These are phyloP conservation scores for Verticillium nubilum DNA, from an alignment of 2,329 filamentous ascomycete genomes.

Conservation along the genomic window DNA sequence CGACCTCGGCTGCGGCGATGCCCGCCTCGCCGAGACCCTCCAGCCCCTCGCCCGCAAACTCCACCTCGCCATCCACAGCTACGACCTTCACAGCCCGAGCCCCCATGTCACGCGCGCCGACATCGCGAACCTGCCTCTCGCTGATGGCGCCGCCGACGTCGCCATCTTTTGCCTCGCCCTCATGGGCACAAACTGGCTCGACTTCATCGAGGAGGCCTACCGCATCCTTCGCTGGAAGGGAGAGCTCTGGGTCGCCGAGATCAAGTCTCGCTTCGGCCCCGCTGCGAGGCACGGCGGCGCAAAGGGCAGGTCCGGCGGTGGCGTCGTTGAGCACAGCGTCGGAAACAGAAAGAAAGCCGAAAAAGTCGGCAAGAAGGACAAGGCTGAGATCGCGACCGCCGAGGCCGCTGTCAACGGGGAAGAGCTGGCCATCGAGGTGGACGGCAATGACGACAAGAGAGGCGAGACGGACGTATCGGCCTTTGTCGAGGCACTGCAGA, in stretches of 20 bases:
- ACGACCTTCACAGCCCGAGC: conserved; percentile 76
- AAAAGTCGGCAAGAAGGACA: conserved; percentile 35
- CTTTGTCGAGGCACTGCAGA: conserved; percentile 77
- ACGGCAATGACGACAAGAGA: conserved; percentile 57
- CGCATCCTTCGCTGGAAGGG: conserved; percentile 88
- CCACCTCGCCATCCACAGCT: conserved; percentile 72
- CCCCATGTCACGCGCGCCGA: conserved; percentile 81
- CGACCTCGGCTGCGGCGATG: conserved; percentile 92
- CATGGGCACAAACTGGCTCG: conserved; percentile 98
- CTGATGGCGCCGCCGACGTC: conserved; percentile 72
- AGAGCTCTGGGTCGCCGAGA: conserved; percentile 95
- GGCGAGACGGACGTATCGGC: conserved; percentile 80
- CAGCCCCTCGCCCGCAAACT: conserved; percentile 59
- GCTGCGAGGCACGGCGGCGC: not conserved
- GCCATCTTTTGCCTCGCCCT: conserved; percentile 93
- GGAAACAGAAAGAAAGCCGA: conserved; percentile 59
- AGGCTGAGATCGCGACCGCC: conserved; percentile 58
- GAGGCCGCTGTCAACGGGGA: conserved; percentile 63
- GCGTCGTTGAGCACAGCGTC: conserved; percentile 61
- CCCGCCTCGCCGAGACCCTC: conserved; percentile 68
- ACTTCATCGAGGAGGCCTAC: conserved; percentile 94
- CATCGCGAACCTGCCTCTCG: conserved; percentile 75
- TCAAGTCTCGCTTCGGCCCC: conserved; percentile 82
- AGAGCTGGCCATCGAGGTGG: conserved; percentile 64
- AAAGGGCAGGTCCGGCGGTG: conserved; percentile 22